Conservation (phyloP, 805 yeast species). For the Wickerhamomyces bovis region DNA sequence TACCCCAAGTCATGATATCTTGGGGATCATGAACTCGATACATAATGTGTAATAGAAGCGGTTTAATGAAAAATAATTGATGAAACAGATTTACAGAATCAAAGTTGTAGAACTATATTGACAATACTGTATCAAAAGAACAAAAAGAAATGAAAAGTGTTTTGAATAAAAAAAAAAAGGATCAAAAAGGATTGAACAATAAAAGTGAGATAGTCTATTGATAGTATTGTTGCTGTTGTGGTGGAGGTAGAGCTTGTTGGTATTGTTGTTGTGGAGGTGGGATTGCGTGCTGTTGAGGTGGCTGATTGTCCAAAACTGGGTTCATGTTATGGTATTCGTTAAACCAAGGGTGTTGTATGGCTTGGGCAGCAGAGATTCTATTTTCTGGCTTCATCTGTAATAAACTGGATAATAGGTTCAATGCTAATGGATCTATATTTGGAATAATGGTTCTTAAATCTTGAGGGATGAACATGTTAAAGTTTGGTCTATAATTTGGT, state of each 20-base stretch:
- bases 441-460: conserved; percentile 77
- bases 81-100: background rate
- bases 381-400: conserved; percentile 91
- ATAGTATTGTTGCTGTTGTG: conserved; percentile 9
- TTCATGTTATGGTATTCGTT: conserved; percentile 49
- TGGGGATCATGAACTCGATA: background rate
- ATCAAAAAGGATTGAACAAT: background rate
- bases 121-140: background rate
- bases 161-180: background rate
- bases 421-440: conserved; percentile 73
- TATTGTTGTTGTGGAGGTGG: conserved; percentile 3
- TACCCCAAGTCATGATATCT: conserved; percentile 15
- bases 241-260: conserved; percentile 4
- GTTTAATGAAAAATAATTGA: background rate
- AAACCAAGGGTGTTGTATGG: conserved; percentile 89
- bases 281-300: background rate
- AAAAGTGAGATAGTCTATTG: conserved; percentile 1
- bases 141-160: background rate
- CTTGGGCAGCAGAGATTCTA: conserved; percentile 90
- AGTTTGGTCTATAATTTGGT: conserved; percentile 81
- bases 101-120: background rate
- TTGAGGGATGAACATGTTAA: conserved; percentile 84
- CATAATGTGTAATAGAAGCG: background rate
- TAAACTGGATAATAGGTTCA: conserved; percentile 70
- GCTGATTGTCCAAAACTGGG: conserved; percentile 1